phyloP scores from a whole-genome alignment of 768 basidiomycete genomes.

The Lactarius evosmus region DNA sequence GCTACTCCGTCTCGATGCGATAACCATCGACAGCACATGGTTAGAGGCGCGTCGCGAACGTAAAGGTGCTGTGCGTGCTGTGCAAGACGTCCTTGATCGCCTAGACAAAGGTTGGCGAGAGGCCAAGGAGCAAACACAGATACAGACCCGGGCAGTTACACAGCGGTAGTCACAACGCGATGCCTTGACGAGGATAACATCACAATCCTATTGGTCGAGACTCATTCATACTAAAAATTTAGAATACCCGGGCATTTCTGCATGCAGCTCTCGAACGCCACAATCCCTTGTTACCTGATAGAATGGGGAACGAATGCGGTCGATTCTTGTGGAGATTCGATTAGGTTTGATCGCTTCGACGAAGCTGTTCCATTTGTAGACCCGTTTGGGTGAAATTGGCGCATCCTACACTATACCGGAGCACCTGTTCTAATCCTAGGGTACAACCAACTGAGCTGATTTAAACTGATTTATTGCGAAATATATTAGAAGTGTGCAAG shows the following conservation, averaged over 20 bases:
- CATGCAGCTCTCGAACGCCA: conserved; percentile 6
- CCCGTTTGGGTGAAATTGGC: conserved; percentile 3
- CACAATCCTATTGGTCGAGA: conserved; percentile 1
- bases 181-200: conserved; percentile 4
- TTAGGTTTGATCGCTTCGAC: conserved; percentile 11
- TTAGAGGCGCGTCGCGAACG: conserved; percentile 71
- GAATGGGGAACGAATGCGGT: conserved; percentile 4
- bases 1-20: conserved; percentile 82
- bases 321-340: conserved; percentile 3
- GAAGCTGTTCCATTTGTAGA: conserved; percentile 6
- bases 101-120: conserved; percentile 67
- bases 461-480: not conserved
- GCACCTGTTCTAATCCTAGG: conserved; percentile 4
- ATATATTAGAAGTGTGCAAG: not conserved
- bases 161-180: conserved; percentile 6
- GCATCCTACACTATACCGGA: not conserved
- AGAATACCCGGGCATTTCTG: conserved; percentile 6
- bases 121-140: conserved; percentile 21
- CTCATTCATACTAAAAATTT: conserved; percentile 1
- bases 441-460: not conserved
- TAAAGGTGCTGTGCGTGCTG: conserved; percentile 82
- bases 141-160: not conserved
- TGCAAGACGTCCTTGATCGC: conserved; percentile 77
- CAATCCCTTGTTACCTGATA: conserved; percentile 9
- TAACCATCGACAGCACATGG: conserved; percentile 73